These are phyloP conservation scores for Leccinum truebloodii DNA, from an alignment of 768 basidiomycete species.

Conservation along the genomic window DNA sequence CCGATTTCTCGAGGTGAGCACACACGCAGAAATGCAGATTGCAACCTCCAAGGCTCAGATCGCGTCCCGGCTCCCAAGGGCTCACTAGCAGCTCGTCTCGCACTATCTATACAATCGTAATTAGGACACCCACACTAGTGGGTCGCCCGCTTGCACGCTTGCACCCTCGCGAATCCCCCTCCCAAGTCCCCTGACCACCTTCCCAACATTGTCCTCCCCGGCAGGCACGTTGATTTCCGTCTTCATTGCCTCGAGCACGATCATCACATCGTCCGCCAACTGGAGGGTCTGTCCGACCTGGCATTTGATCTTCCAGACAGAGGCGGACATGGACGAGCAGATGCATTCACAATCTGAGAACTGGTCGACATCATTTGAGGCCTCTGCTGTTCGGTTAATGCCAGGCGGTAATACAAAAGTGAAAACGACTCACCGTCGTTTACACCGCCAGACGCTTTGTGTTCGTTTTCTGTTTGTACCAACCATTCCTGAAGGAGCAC, in stretches of 20 bases:
- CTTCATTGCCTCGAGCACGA: slow-evolving; percentile 68
- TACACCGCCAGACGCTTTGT: neutral
- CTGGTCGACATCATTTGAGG: slow-evolving; percentile 5
- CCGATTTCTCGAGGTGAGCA: too few species aligned
- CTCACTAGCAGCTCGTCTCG: too few species aligned
- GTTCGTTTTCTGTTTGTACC: slow-evolving; percentile 22
- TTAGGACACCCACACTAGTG: slow-evolving; percentile 34
- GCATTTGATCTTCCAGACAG: slow-evolving; percentile 53
- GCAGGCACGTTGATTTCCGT: slow-evolving; percentile 54
- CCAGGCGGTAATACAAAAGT: neutral
- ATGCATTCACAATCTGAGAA: slow-evolving; percentile 9
- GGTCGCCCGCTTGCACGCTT: slow-evolving; percentile 48
- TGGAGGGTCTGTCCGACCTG: slow-evolving; percentile 42
- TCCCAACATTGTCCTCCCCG: slow-evolving; percentile 47
- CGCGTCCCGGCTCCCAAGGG: too few species aligned
- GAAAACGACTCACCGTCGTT: slow-evolving; percentile 8
- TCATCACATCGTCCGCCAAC: slow-evolving; percentile 43
- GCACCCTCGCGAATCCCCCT: slow-evolving; percentile 44
- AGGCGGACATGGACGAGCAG: slow-evolving; percentile 44
- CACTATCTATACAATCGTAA: neutral
- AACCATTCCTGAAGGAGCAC: slow-evolving; percentile 48
- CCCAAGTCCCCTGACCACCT: slow-evolving; percentile 40
- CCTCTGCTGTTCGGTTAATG: slow-evolving; percentile 1
- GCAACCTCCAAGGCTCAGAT: too few species aligned
- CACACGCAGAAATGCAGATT: too few species aligned